Conservation (phyloP, 208 protist genomes). For the Novymonas esmeraldas region DNA sequence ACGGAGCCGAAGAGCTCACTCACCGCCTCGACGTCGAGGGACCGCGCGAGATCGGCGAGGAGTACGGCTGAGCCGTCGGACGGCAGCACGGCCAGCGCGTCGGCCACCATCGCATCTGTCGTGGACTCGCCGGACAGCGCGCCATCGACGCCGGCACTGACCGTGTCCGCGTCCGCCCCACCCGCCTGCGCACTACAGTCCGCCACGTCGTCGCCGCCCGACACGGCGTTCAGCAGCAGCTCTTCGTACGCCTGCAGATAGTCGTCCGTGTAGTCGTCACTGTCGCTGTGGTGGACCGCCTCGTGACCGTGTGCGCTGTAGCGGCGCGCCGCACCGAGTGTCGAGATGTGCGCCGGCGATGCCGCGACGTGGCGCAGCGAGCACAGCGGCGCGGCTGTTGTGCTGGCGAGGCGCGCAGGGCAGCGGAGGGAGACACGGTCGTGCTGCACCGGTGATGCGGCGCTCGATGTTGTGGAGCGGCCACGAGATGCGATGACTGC, state of each 20-base stretch:
- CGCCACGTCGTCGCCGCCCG: not conserved
- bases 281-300: not conserved
- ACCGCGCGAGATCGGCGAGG: slow-evolving; percentile 57
- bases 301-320: not conserved
- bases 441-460: not conserved
- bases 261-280: slow-evolving; percentile 21
- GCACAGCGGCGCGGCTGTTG: too few species aligned
- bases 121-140: not conserved
- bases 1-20: slow-evolving; percentile 58
- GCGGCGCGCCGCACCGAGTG: not conserved
- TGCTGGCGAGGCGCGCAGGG: too few species aligned
- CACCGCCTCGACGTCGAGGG: slow-evolving; percentile 62
- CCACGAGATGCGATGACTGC: too few species aligned
- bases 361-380: too few species aligned
- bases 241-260: slow-evolving; percentile 76
- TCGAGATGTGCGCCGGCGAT: not conserved
- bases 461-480: too few species aligned
- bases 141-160: not conserved
- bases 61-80: slow-evolving; percentile 42
- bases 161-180: not conserved
- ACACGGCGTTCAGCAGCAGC: slow-evolving; percentile 41
- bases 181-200: not conserved
- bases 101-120: slow-evolving; percentile 27
- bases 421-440: too few species aligned
- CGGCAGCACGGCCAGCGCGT: slow-evolving; percentile 52